Evolutionary conservation across 2,329 filamentous ascomycete genomes (phyloP), one percentile per base, ranked within the genome.

Genomic region (Macrophomina tecta): DNA sequence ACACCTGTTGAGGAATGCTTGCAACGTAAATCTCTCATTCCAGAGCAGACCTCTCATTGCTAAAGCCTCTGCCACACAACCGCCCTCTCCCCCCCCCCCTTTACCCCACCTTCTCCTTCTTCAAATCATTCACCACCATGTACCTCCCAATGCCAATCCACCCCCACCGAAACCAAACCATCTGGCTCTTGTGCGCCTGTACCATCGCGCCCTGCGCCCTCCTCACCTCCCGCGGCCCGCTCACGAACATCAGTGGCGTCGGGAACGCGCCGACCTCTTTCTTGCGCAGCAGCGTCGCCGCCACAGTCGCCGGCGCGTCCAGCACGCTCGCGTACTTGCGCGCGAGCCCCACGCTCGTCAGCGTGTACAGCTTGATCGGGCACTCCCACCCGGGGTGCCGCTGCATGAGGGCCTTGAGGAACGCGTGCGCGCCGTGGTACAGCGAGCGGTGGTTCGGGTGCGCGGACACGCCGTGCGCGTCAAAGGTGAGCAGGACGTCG

Each of bases 111-210:
- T 84, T 85, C 77, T 87, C 87, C 73, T 84, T 83, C 74, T 83
- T 86, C 79, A 99, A 76, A 77, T 98, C 94, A 79, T 99, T 99
- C 38, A 98, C 86, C 67, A 93, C 86, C 95, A 99, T 98, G 80
- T 98, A 99, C 68, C 95, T 85, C 74, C 93, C 95, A 67, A 97
- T 77, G 0, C 87, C 85, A 75, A 99, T 97, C 93, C 94, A 99
- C 2, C 93, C 92, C 87, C 93, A 98, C 7, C 95, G 88, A 76
- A 98, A 99, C 95, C 95, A 99, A 45, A 92, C 88, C 95, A 99
- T 99, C 85, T 99, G 95, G 78, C 93, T 97, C 80, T 89, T 84
- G 82, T 99, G 95, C 34, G 92, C 94, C 65, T 86, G 85, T 1
- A 91, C 93, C 95, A 99, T 99, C 38, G 95, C 94, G 65, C 82